These are phyloP conservation scores for Tetrapisispora nanseiensis DNA, from an alignment of 805 yeast genomes.

Conservation along the genomic window DNA sequence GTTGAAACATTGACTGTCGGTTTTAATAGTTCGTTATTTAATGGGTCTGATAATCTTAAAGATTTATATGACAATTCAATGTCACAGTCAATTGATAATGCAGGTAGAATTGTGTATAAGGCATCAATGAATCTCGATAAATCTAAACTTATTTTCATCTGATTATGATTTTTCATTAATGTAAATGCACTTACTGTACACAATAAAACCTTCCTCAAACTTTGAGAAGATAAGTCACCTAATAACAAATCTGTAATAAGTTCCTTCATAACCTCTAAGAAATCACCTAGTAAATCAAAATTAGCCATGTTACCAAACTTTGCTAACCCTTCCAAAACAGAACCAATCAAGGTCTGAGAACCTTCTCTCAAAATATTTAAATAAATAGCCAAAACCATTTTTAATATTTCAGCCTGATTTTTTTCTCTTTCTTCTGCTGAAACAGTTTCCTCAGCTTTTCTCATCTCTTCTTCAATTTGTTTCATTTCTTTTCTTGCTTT, in stretches of 20 bases:
- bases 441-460: conserved; percentile 76
- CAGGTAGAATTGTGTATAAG: conserved; percentile 58
- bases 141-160: conserved; percentile 68
- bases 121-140: conserved; percentile 70
- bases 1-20: conserved; percentile 83
- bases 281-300: conserved; percentile 85
- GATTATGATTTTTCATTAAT: conserved; percentile 62
- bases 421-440: conserved; percentile 81
- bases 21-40: conserved; percentile 37
- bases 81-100: conserved; percentile 67
- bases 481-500: conserved; percentile 81
- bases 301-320: conserved; percentile 88
- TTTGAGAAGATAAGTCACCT: conserved; percentile 38
- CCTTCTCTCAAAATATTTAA: conserved; percentile 62
- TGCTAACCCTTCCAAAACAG: conserved; percentile 86
- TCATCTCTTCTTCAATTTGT: conserved; percentile 81
- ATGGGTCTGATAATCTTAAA: conserved; percentile 71
- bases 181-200: conserved; percentile 89
- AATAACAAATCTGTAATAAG: conserved; percentile 46
- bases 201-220: conserved; percentile 63
- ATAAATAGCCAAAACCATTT: conserved; percentile 61
- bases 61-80: conserved; percentile 79
- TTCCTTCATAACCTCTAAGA: conserved; percentile 81
- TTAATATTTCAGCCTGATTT: conserved; percentile 75
- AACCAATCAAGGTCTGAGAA: conserved; percentile 61